phyloP scores from a whole-genome alignment of 306 rosid species.

The Cercis canadensis region DNA sequence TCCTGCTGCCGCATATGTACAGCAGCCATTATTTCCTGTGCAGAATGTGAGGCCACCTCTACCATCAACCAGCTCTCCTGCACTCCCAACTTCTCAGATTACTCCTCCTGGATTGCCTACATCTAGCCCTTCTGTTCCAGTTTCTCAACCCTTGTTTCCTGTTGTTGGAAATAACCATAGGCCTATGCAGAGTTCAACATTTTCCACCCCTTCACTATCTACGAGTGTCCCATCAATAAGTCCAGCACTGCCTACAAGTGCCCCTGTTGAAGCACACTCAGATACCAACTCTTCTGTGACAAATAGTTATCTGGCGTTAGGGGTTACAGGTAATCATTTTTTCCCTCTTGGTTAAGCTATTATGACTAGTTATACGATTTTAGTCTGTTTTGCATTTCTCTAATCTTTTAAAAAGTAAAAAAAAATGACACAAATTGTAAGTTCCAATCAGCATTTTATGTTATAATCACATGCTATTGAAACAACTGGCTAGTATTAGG shows the following conservation, averaged over 20 bases:
- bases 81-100: constrained; percentile 63
- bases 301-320: constrained; percentile 52
- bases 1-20: constrained; percentile 70
- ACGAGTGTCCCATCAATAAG: constrained; percentile 58
- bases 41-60: constrained; percentile 80
- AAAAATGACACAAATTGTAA: neutral
- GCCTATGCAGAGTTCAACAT: constrained; percentile 67
- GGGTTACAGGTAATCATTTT: constrained; percentile 57
- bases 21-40: constrained; percentile 96
- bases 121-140: constrained; percentile 67
- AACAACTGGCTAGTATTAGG: neutral
- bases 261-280: constrained; percentile 56
- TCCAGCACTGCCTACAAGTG: constrained; percentile 47
- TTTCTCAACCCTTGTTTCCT: constrained; percentile 97
- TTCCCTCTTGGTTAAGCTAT: constrained; percentile 3
- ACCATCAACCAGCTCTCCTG: constrained; percentile 58
- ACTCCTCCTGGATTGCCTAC: constrained; percentile 84
- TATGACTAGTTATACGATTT: constrained; percentile 12
- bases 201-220: constrained; percentile 62
- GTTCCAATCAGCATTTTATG: neutral
- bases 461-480: neutral
- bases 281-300: constrained; percentile 54
- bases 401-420: neutral
- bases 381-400: neutral
- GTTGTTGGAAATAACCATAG: constrained; percentile 76